Evolutionary conservation across 176 grass and related monocot species (phyloP), one percentile per base, ranked within the genome.

Genomic region (Carex kokanica): DNA sequence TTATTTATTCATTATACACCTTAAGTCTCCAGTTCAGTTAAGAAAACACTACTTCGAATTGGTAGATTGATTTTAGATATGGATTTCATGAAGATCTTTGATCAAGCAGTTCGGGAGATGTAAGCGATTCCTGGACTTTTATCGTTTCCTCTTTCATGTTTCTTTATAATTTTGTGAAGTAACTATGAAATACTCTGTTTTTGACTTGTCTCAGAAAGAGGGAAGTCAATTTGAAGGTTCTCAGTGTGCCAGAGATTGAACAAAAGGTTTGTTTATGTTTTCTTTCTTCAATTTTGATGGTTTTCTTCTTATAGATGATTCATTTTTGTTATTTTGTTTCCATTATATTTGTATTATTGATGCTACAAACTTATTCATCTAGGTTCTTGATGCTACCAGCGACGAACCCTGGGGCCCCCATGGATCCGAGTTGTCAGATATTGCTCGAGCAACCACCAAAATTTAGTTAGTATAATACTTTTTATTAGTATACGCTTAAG

Each of bases 191-290:
- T 62, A 3, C 0, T 36, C 21, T 78, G 52, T 23, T 71, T 25
- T 83, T 9, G 5, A 17, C 0, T 55, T 49, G 14, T 74, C 78
- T 41, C 81, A 97, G 95, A 88, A 97, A 92, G 88, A 85, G 95
- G 61, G 94, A 91, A 83, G 88, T 97, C 45, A 97, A 97, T 82
- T 88, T 92, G 53, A 94, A 90, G 73, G 90, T 97, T 29, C 85
- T 94, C 53, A 92, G 91, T 68, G 95, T 97, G n/a, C 92, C 90
- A 15, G 92, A 88, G 80, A 92, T 97, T 69, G 92, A 97, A 72
- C 92, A 97, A 81, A 94, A 97, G 92, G 95, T 93, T 84, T 82
- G 11, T 85, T 11, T 38, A 38, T 51, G 60, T 40, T 9, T 13
- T 47, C 10, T 6, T 23, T 74, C 23, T 64, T 21, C 36, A 52